Base-by-base conservation (phyloP, 2,329 filamentous ascomycete species). In the Hortaea werneckii region DNA sequence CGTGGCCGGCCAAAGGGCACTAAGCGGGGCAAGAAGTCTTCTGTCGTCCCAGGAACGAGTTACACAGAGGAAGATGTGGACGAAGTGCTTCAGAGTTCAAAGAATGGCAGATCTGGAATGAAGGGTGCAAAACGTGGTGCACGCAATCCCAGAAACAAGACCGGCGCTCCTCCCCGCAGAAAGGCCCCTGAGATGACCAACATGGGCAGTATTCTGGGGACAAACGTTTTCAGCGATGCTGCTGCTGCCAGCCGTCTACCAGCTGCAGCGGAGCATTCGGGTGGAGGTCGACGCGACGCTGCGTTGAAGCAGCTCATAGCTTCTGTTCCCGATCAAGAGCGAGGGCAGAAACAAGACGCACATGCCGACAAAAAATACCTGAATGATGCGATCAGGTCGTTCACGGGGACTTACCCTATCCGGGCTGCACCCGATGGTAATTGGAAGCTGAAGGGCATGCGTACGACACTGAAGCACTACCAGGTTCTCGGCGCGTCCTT, bases 401-500 rank as follows among this genome's bases (percentile, higher is more conserved):
- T 75, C 45, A 54, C 45, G 5, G 69, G 70, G 0, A 54, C 53
- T 1, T 64, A 61, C 0, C 50, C 55, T 3, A 63, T 66, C 5
- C 68, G 56, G 12, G 42, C 49, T 1, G 35, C 40, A 28, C 5
- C 37, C 40, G 46, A 39, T 32, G 60, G 63, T 1, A 55, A 59
- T 10, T 76, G 72, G 71, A 40, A 57, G 0, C 59, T 78, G 1
- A 69, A 62, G 13, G 74, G 75, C 0, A 73, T 40, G 42, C 12
- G 7, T 26, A 67, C 65, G 0, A 54, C 61, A 0, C 54, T 81
- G 1, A 68, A 68, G 46, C 54, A 58, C 6, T 72, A 78, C 40
- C 79, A 82, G 44, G 51, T 80, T 0, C 62, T 74, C 0, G 75
- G 71, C 0, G 66, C 65, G 0, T 65, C 68, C 0, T 82, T 76